Percentiles rank a stretch among this genome's conserved stretches.
Conservation (phyloP, 768 basidiomycete genomes). For the Phallus indusiatus region DNA sequence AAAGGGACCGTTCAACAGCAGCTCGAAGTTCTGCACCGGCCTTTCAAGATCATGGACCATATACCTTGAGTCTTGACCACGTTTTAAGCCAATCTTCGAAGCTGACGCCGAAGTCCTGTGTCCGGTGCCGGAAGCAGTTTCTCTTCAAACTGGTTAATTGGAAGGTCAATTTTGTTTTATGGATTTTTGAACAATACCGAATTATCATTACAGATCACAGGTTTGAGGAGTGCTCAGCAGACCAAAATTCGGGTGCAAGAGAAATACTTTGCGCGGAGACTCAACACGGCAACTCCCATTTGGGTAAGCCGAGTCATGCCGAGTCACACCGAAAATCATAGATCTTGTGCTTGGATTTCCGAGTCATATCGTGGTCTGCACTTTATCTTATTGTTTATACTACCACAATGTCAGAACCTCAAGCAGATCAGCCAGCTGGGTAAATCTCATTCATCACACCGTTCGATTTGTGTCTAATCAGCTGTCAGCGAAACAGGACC, state of each 20-base stretch:
- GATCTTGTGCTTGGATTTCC: not conserved
- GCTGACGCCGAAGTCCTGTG: constrained; percentile 8
- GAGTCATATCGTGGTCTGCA: not conserved
- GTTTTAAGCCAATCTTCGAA: constrained; percentile 57
- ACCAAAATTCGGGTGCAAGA: not conserved
- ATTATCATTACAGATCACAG: too few species aligned
- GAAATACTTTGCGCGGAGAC: not conserved
- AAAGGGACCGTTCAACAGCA: constrained; percentile 30
- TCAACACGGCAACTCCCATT: not conserved
- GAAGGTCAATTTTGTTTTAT: too few species aligned
- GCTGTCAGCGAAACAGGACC: constrained; percentile 36
- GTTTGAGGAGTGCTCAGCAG: not conserved
- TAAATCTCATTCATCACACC: not conserved
- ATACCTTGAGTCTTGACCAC: constrained; percentile 31
- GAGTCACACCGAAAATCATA: not conserved
- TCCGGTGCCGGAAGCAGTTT: too few species aligned
- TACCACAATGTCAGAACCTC: not conserved
- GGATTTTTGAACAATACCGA: too few species aligned
- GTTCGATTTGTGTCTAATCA: not conserved
- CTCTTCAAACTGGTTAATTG: too few species aligned
- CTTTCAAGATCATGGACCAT: constrained; percentile 14
- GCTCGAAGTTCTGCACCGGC: constrained; percentile 17
- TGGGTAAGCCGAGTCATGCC: not conserved
- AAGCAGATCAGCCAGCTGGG: not conserved
- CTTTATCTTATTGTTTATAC: not conserved